Evolutionary conservation across 1,284 basidiomycete genomes (phyloP).

Genomic region (Tilletia horrida): DNA sequence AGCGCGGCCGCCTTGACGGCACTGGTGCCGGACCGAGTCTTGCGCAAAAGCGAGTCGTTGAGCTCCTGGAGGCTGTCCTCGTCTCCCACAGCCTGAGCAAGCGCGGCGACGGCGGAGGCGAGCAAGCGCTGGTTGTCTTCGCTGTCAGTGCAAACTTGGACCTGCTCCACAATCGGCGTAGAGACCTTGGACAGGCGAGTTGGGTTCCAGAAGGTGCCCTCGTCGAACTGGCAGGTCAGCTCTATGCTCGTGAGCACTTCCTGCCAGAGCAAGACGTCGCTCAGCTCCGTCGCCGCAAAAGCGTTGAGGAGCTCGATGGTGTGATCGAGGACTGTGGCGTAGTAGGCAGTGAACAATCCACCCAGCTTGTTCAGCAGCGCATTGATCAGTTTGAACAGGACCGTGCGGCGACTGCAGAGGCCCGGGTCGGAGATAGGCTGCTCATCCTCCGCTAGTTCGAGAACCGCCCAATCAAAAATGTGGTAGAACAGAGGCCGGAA

Average conservation of each 20-base stretch:
- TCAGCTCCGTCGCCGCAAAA: conserved; percentile 37
- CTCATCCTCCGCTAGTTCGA: conserved; percentile 57
- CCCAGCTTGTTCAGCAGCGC: conserved; percentile 39
- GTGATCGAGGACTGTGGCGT: conserved; percentile 64
- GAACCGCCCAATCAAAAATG: conserved; percentile 91
- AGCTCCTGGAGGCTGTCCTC: conserved; percentile 69
- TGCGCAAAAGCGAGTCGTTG: conserved; percentile 80
- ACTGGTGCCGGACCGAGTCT: conserved; percentile 62
- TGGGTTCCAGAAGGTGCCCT: conserved; percentile 85
- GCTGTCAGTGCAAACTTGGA: conserved; percentile 59
- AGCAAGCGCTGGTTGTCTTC: conserved; percentile 8
- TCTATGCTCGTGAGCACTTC: conserved; percentile 66
- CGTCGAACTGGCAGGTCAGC: conserved; percentile 73
- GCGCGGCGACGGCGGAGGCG: conserved; percentile 61
- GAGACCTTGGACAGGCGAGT: conserved; percentile 68
- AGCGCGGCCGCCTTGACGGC: conserved; percentile 64
- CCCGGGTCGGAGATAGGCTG: conserved; percentile 23
- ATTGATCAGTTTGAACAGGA: conserved; percentile 46
- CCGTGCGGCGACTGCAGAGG: conserved; percentile 41
- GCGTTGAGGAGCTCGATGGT: conserved; percentile 66
- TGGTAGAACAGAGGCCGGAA: conserved; percentile 91
- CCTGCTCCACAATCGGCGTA: conserved; percentile 65
- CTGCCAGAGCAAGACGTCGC: conserved; percentile 62
- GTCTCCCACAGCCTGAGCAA: conserved; percentile 63
- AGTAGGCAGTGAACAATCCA: conserved; percentile 46